Base-by-base conservation (phyloP, 2,329 filamentous ascomycete genomes). In the Trichoderma sp. region DNA sequence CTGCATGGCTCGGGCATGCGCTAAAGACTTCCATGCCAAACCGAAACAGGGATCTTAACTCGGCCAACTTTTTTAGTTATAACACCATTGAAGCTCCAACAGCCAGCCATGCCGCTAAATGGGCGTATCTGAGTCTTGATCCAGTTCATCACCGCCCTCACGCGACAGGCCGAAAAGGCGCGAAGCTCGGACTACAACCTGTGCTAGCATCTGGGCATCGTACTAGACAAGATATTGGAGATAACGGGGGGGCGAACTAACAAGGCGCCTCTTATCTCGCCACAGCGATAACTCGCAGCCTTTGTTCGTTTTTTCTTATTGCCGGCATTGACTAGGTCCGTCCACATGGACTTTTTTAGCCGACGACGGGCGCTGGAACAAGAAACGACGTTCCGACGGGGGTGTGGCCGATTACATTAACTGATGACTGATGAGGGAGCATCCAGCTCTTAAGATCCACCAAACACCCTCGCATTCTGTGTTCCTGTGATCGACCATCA, bases 371-470 rank as follows among this genome's bases (percentile, higher is more conserved):
- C 21, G 57, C 57, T 21, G 18, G 21, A 36, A 28, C 36, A 34
- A 30, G n/a, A 56, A 36, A 24, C 30, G 18, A 66, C n/a, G 30
- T 53, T 62, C 67, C 26, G 67, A 63, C 67, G 62, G 61, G 24
- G 43, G 53, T 34, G 51, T 34, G 51, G 28, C 28, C 58, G 36
- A 24, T 69, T 21, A 47, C 34, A 36, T 15, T 36, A 18, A 3
- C 15, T 2, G 39, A 43, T 43, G 39, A 43, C 14, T 57, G 58
- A 4, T 26, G 28, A 30, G 15, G 39, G 7, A 18, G 43, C 62
- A 71, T 71, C 47, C 47, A 53, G 21, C 47, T 53, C 47, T 12
- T 66, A 71, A 71, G 61, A 66, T 71, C 51, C 34, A 53, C 34
- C 53, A 51, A 60, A 57, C 32, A 43, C 58, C 68, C 67, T 61